Evolutionary conservation across 306 rosid species (phyloP).

Genomic region (Arachis stenosperma): DNA sequence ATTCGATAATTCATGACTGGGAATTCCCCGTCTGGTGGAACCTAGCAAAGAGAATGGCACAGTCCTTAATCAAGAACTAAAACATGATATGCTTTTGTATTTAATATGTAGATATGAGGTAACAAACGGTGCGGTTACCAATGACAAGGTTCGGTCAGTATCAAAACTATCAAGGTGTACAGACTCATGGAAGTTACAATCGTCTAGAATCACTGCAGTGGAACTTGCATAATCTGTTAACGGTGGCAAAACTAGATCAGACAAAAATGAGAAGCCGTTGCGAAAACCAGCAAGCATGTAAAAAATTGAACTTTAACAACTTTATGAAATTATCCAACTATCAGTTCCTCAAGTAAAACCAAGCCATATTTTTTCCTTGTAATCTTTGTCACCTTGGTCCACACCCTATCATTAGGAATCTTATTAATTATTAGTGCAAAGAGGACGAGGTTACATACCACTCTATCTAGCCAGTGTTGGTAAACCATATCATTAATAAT

Average conservation of each 20-base stretch:
- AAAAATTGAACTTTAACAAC: constrained; percentile 1
- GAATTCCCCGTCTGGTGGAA: constrained; percentile 90
- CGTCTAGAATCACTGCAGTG: constrained; percentile 79
- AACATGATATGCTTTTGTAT: constrained; percentile 21
- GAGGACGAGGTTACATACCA: no score
- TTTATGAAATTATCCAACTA: constrained; percentile 23
- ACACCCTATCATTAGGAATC: no score
- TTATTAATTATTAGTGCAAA: no score
- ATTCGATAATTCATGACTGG: constrained; percentile 95
- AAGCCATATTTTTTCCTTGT: background rate
- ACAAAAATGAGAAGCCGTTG: constrained; percentile 16
- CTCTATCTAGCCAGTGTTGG: no score
- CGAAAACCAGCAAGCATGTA: constrained; percentile 18
- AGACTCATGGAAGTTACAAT: constrained; percentile 95
- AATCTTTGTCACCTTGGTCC: no score
- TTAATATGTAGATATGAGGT: background rate
- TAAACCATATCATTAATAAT: constrained; percentile 10
- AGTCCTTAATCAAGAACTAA: constrained; percentile 29
- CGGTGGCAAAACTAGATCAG: constrained; percentile 34
- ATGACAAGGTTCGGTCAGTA: constrained; percentile 72
- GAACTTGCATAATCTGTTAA: constrained; percentile 77
- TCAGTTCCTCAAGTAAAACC: constrained; percentile 18
- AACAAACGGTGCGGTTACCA: constrained; percentile 59
- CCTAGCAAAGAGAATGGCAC: constrained; percentile 49
- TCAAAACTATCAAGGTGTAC: constrained; percentile 87